Percentiles rank a stretch among this genome's conserved stretches.
Evolutionary conservation across 2,329 filamentous ascomycete genomes (phyloP).

Genomic region (Cladophialophora chaetospira): DNA sequence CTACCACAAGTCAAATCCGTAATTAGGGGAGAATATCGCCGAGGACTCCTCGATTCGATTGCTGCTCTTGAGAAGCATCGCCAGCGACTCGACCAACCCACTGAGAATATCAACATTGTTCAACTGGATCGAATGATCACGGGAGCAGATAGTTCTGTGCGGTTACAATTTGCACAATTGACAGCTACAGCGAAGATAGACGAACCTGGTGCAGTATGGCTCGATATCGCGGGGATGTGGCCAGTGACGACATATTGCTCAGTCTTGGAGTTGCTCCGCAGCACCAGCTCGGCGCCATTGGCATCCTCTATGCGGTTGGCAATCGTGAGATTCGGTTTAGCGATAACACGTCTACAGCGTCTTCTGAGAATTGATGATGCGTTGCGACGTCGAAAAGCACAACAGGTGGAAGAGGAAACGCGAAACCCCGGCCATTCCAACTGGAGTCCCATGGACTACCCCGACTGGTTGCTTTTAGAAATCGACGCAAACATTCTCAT

Average conservation of each 20-base stretch:
- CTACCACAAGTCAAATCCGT: conserved; percentile 4
- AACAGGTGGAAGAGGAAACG: conserved; percentile 39
- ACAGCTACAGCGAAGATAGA: background rate
- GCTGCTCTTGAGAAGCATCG: background rate
- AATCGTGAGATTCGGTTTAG: conserved; percentile 34
- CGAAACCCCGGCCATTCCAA: conserved; percentile 56
- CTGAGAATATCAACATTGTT: background rate
- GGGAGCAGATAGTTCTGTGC: background rate
- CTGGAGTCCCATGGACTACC: conserved; percentile 56
- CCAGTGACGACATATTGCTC: background rate
- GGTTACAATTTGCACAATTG: background rate
- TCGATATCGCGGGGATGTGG: conserved; percentile 6
- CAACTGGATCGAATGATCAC: background rate
- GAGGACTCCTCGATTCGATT: conserved; percentile 5
- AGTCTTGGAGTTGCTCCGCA: conserved; percentile 7
- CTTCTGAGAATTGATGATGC: conserved; percentile 34
- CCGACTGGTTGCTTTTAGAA: conserved; percentile 66
- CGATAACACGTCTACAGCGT: conserved; percentile 37
- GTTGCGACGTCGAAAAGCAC: conserved; percentile 3
- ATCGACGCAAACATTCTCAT: conserved; percentile 65
- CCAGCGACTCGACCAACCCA: background rate
- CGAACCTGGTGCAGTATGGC: conserved; percentile 10
- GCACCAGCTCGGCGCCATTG: background rate
- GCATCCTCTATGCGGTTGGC: conserved; percentile 27
- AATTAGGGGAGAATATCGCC: conserved; percentile 10